Evolutionary conservation across 371 early-diverging fungal species (phyloP), one percentile per base, ranked within the genome.

Genomic region (Mortierella sp.): DNA sequence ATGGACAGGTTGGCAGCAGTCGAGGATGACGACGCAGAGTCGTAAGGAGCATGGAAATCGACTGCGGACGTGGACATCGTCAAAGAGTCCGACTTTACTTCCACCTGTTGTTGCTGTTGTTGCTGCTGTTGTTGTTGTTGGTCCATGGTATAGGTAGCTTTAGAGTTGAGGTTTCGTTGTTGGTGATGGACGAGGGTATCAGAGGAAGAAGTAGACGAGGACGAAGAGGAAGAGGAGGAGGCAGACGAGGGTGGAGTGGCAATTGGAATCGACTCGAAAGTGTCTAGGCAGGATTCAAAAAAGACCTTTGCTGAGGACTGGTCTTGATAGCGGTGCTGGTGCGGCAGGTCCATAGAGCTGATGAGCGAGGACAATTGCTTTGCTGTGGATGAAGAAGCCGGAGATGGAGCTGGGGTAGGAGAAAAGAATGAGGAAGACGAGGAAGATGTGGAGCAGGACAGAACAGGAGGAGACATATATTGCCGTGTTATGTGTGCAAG

Each of bases 301-400:
- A 56, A 57, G 30, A 56, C 72, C 31, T 67, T 73, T n/a, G 72
- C 65, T 5, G 65, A 56, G 31, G 64, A 52, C n/a, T 57, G 68
- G 64, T 73, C 68, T 50, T 67, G 75, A 47, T 67, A 63, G 48
- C 63, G 63, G 60, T 62, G 67, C 42, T 60, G 67, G 37, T 73
- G 75, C 1, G 75, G 75, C 41, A 73, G 56, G 64, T 67, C 64
- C 68, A 67, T 73, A 28, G 53, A 46, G 52, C 39, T 27, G 51
- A 60, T 46, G 50, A 56, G 59, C 17, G 63, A 53, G 32, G 57
- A 53, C 39, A 42, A 42, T 21, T 23, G 27, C 27, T 15, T 15
- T 43, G 27, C 12, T 43, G 56, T 26, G 54, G 42, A 54, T 54
- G 54, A 32, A n/a, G 34, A 31, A n/a, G n/a, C n/a, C n/a, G n/a